phyloP scores from a whole-genome alignment of 768 basidiomycete species.

The Kwoniella dendrophila region DNA sequence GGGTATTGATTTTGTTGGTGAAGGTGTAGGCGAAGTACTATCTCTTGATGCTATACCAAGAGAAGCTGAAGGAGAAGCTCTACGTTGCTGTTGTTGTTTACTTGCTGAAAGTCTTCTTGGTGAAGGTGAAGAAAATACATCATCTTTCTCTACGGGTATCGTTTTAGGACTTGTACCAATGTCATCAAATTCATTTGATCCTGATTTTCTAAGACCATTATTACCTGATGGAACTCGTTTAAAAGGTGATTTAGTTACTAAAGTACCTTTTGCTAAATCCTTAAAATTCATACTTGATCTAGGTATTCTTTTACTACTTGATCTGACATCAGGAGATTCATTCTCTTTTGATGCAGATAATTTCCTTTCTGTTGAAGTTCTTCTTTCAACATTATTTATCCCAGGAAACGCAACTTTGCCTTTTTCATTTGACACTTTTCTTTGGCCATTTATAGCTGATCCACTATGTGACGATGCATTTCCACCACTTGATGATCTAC shows the following conservation, averaged over 20 bases:
- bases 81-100: slow-evolving; percentile 25
- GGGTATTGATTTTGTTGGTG: slow-evolving; percentile 28
- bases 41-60: slow-evolving; percentile 13
- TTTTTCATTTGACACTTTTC: slow-evolving; percentile 45
- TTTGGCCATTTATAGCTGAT: slow-evolving; percentile 32
- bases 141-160: slow-evolving; percentile 35
- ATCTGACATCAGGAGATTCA: slow-evolving; percentile 37
- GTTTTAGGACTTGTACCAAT: slow-evolving; percentile 29
- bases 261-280: slow-evolving; percentile 44
- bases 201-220: slow-evolving; percentile 9
- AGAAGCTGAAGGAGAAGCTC: slow-evolving; percentile 27
- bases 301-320: slow-evolving; percentile 33
- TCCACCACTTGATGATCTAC: slow-evolving; percentile 31
- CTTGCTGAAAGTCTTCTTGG: slow-evolving; percentile 30
- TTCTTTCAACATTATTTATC: slow-evolving; percentile 19
- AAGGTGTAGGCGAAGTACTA: slow-evolving; percentile 32
- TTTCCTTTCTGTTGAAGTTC: slow-evolving; percentile 26
- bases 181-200: slow-evolving; percentile 20
- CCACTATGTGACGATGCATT: slow-evolving; percentile 17
- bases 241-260: slow-evolving; percentile 51
- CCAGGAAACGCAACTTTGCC: slow-evolving; percentile 26
- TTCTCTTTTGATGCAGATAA: slow-evolving; percentile 43
- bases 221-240: slow-evolving; percentile 36
- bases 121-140: slow-evolving; percentile 45
- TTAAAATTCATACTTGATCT: slow-evolving; percentile 45